These are phyloP conservation scores for Neurospora sp. DNA, from an alignment of 2,329 filamentous ascomycete genomes.

Conservation along the genomic window DNA sequence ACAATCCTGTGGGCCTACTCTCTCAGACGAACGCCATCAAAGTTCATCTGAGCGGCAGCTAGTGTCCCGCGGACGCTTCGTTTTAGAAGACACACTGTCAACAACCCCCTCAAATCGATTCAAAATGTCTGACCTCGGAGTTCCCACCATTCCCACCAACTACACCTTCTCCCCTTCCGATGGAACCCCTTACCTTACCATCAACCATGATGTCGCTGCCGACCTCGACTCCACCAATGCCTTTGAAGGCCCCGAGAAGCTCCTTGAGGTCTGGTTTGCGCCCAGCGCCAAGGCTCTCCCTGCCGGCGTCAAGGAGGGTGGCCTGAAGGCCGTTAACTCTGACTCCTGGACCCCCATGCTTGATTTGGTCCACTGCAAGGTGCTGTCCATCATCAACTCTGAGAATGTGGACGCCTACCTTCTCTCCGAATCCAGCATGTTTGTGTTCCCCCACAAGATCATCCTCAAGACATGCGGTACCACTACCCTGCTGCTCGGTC, in stretches of 20 bases:
- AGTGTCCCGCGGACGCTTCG: conserved; percentile 74
- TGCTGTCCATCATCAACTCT: conserved; percentile 86
- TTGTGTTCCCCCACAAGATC: conserved; percentile 98
- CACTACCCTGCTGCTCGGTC: conserved; percentile 80
- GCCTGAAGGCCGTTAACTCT: conserved; percentile 74
- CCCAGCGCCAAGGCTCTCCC: conserved; percentile 67
- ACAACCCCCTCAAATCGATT: conserved; percentile 13
- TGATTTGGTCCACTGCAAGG: conserved; percentile 96
- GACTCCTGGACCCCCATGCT: conserved; percentile 95
- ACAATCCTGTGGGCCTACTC: conserved; percentile 87
- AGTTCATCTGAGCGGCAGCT: conserved; percentile 96
- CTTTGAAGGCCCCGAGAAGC: conserved; percentile 96
- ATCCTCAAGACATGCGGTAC: conserved; percentile 98
- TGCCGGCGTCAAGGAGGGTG: conserved; percentile 57
- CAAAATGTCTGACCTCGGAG: conserved; percentile 74
- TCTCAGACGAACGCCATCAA: conserved; percentile 86
- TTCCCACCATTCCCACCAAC: conserved; percentile 69
- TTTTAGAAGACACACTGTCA: conserved; percentile 7
- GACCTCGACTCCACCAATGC: conserved; percentile 86
- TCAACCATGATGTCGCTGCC: conserved; percentile 77
- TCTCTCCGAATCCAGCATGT: conserved; percentile 98
- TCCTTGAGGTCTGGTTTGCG: conserved; percentile 97
- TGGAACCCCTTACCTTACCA: conserved; percentile 82
- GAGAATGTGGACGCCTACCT: conserved; percentile 94
- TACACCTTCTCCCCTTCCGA: conserved; percentile 75